phyloP scores from a whole-genome alignment of 2,329 filamentous ascomycete genomes.

The Botryotinia globosa region DNA sequence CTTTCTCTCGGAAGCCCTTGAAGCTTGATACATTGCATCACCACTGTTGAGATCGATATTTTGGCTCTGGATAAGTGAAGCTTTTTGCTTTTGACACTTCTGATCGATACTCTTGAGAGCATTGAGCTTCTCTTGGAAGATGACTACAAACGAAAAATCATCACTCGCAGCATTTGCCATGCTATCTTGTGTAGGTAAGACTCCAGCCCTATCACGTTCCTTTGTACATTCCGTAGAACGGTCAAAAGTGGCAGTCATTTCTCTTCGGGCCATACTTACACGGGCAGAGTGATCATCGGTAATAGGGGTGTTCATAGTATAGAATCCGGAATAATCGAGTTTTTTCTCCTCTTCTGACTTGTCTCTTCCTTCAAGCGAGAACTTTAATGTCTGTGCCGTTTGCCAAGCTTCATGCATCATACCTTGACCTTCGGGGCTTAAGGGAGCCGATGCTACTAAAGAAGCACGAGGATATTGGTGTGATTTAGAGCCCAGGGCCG shows the following conservation, averaged over 20 bases:
- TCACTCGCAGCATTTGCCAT: background rate
- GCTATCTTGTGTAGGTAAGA: background rate
- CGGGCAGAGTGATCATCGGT: background rate
- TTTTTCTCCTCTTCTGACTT: background rate
- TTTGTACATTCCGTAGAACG: background rate
- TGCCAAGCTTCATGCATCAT: background rate
- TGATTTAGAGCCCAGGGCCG: background rate
- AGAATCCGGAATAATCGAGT: accelerated
- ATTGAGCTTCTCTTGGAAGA: background rate
- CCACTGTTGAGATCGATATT: background rate
- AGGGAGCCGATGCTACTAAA: too few relatives aligned
- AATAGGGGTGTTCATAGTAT: background rate
- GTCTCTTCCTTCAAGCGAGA: background rate
- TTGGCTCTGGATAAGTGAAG: background rate
- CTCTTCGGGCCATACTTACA: background rate
- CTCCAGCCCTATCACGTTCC: background rate
- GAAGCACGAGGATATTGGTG: too few relatives aligned
- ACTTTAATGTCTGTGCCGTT: background rate
- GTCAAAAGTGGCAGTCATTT: background rate
- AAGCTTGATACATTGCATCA: background rate
- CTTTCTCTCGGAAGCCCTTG: background rate
- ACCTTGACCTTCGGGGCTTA: background rate
- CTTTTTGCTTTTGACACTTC: background rate
- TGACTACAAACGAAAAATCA: background rate
- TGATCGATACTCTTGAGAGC: background rate